Base-by-base conservation (phyloP, 164 flowering plant species). In the Chloranthus sessilifolius region DNA sequence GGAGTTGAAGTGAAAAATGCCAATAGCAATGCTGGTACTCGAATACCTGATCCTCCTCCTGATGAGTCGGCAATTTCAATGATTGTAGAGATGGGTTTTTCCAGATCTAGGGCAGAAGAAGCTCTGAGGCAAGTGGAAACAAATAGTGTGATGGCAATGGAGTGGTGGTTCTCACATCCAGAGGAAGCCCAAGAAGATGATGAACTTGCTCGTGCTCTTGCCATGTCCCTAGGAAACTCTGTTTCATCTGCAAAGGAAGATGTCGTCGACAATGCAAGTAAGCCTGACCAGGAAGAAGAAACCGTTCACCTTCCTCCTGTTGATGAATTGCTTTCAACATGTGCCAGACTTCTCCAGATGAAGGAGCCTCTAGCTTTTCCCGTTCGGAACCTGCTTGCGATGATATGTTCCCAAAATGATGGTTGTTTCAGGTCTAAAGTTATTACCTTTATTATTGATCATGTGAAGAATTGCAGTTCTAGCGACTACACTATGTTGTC, bases 171-270 rank as follows among this genome's bases (percentile, higher is more conserved):
- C 59, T 76, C 95, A 43, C 99, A 89, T 74, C 91, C 87, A 16
- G 99, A 88, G 66, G 99, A 94, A 58, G 56, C 51, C 31, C 96
- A 69, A 72, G 99, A 94, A 70, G 97, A 89, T 65, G 99, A 89
- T 73, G 99, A 94, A 64, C 97, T 94, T 68, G 97, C 99, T 55
- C 97, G 97, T 60, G 99, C 99, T 25, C 96, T 89, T 67, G 99
- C 97, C 39, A 76, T 94, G 86, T 94, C 99, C 15, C 80, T 94
- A 20, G 97, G 99, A 31, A 82, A 73, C 53, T 71, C 95, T 47
- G 87, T 73, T 35, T 35, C 80, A 40, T 82, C 81, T 2, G 21
- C 72, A 23, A 76, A 82, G 55, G 88, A 79, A 40, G 86, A 82
- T 63, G 74, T 73, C 43, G 78, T 12, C 46, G 56, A 71, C 25